Base-by-base conservation (phyloP, 768 basidiomycete species). In the Leucocoprinus sp. region DNA sequence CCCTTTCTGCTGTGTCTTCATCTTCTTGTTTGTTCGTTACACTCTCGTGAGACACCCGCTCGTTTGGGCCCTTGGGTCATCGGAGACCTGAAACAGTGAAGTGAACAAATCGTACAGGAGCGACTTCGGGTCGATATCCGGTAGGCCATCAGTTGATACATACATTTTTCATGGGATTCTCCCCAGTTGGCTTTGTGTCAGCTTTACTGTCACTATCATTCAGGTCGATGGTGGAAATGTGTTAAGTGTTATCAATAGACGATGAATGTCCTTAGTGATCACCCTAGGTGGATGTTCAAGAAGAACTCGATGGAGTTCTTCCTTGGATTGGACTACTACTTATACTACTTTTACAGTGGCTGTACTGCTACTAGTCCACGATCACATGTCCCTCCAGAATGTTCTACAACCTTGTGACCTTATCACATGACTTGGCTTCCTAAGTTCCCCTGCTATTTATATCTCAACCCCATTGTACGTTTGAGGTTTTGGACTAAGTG, bases 51-150 rank as follows among this genome's bases (percentile, higher is more conserved):
- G 62, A 64, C 9, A 75, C 55, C 74, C 76, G 65, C 57, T 78
- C 63, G 57, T 81, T 55, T 47, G 67, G 60, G 48, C 68, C 62
- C 52, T 71, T 64, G 60, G 75, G 53, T 49, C 65, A 26, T 2
- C 88, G 72, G 15, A 71, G 71, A 0, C 85, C 86, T 0, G 70
- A 71, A 52, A 80, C 80, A 9, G 81, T 74, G 0, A 87, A 65
- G 3, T 63, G 66, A 3, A 87, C 84, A 17, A 92, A 72, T 37
- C 74, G 70, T 4, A 69, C 68, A 0, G 86, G 90, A 5, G 76
- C 72, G 43, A 91, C 69, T 54, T 90, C 83, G 11, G 93, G 64
- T 1, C 91, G 83, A 53, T 90, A 92, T 60, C 93, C 91, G 80
- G 67, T 1, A 80, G 64, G 6, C 69, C 63, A 53, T 89, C 87